Evolutionary conservation across 306 rosid species (phyloP), one percentile per base, ranked within the genome.

Genomic region (Ochetophila trinervis): DNA sequence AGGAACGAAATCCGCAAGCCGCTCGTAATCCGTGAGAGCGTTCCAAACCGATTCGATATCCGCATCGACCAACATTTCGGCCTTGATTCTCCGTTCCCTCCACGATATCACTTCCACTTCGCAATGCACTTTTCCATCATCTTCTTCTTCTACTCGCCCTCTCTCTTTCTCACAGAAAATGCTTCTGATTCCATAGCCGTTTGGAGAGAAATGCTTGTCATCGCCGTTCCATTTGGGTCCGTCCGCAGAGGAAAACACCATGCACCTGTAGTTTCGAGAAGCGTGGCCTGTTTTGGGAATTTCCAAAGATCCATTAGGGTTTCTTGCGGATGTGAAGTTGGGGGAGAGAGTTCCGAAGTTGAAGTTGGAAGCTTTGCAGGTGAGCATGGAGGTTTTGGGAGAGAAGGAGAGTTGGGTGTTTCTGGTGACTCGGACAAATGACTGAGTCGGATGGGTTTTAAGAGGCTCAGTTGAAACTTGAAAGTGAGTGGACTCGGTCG

Each of bases 21-120:
- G 89, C 70, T 92, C 98, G 58, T 92, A 92, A 81, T 92, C 98
- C 0, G 96, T 89, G 30, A 92, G 89, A 69, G 95, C 88, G 20
- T 84, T 82, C 96, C 98, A 92, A 66, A 89, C 83, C 1, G 93
- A 85, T 15, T 82, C 76, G 19, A 88, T 76, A 40, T 83, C 89
- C 35, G 98, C 86, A 72, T 89, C 63, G 56, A 92, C 83, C 0
- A 62, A 66, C 18, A 81, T 84, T 14, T 81, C 74, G 4, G 93
- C 95, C 35, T 79, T 83, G 45, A 92, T 80, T 59, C 89, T 76
- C 12, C 97, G 82, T 69, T 89, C 98, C 72, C 95, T 75, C 98
- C 98, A 86, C 15, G 97, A 93, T 8, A 93, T 76, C 23, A 87
- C 90, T 57, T 93, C 82, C 34, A 93, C 83, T 73, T 93, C 93